Percentiles rank a stretch among this genome's conserved stretches.
These are phyloP conservation scores for Nakaseomyces uthaithaninus DNA, from an alignment of 1,139 yeast genomes.

Conservation along the genomic window DNA sequence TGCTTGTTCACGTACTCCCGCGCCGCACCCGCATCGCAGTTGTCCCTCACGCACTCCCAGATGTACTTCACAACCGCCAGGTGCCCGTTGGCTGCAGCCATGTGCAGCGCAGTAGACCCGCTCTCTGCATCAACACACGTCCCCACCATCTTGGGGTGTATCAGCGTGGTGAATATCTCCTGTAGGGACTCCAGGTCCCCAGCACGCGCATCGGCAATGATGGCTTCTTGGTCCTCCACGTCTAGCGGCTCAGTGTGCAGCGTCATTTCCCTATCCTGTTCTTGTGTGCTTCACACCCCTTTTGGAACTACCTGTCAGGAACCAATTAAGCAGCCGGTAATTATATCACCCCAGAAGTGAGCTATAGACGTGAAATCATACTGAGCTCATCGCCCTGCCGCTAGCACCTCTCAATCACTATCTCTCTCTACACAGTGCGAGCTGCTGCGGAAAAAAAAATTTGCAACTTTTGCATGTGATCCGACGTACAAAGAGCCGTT, in stretches of 20 bases:
- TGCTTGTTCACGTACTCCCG: slow-evolving; percentile 43
- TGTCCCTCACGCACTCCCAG: slow-evolving; percentile 38
- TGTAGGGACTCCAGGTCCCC: slow-evolving; percentile 74
- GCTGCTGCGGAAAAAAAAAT: no score
- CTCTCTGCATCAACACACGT: slow-evolving; percentile 47
- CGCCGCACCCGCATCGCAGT: slow-evolving; percentile 36
- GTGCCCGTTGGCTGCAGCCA: slow-evolving; percentile 95
- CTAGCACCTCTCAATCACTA: no score
- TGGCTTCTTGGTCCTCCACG: slow-evolving; percentile 75
- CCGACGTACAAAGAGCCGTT: no score
- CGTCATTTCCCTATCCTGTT: slow-evolving; percentile 28
- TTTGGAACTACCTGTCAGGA: not conserved
- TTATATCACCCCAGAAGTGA: no score
- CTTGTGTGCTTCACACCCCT: not conserved
- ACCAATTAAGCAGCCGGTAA: no score
- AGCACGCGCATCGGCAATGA: slow-evolving; percentile 73
- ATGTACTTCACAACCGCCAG: slow-evolving; percentile 56
- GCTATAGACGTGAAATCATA: no score
- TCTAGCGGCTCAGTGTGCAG: slow-evolving; percentile 28
- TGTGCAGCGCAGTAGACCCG: slow-evolving; percentile 72
- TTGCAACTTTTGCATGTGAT: no score
- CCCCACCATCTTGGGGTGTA: slow-evolving; percentile 41
- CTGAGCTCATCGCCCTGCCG: no score
- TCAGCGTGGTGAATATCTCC: slow-evolving; percentile 57
- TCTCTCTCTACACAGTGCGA: no score